phyloP scores from a whole-genome alignment of 805 yeast species.

The Naumovozyma baii region DNA sequence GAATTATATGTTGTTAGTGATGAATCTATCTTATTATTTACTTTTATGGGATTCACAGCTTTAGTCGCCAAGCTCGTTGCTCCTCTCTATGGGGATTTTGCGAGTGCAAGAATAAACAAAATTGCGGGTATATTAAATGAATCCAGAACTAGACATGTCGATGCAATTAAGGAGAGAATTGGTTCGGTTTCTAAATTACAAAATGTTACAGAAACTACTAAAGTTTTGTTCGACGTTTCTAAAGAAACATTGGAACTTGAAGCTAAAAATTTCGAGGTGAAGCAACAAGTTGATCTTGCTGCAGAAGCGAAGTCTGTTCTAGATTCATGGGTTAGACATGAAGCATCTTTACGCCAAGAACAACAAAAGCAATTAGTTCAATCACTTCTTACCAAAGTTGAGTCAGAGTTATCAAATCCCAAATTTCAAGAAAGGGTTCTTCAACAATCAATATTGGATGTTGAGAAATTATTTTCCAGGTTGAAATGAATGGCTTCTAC shows the following conservation, averaged over 20 bases:
- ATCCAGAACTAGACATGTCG: constrained; percentile 83
- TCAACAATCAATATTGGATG: constrained; percentile 82
- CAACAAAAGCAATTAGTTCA: constrained; percentile 90
- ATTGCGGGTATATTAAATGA: constrained; percentile 74
- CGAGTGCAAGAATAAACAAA: constrained; percentile 73
- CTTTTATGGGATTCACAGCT: constrained; percentile 69
- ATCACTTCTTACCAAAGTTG: constrained; percentile 79
- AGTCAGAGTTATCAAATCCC: constrained; percentile 72
- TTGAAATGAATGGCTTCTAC: constrained; percentile 19
- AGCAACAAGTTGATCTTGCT: constrained; percentile 83
- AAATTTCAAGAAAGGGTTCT: constrained; percentile 90
- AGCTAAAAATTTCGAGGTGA: constrained; percentile 86
- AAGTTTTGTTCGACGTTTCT: constrained; percentile 84
- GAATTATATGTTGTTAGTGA: constrained; percentile 89
- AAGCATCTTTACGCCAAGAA: constrained; percentile 88
- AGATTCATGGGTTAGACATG: constrained; percentile 99
- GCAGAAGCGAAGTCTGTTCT: constrained; percentile 87
- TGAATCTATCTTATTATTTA: constrained; percentile 76
- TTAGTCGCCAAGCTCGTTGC: constrained; percentile 80
- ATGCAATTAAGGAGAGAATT: constrained; percentile 89
- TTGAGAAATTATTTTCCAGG: constrained; percentile 70
- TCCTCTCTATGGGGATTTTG: constrained; percentile 92
- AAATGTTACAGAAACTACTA: constrained; percentile 86
- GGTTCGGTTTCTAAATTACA: constrained; percentile 77
- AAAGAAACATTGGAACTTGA: constrained; percentile 95